Evolutionary conservation across 257 asterid genomes (phyloP), one percentile per base, ranked within the genome.

Genomic region (Echites panduratus): DNA sequence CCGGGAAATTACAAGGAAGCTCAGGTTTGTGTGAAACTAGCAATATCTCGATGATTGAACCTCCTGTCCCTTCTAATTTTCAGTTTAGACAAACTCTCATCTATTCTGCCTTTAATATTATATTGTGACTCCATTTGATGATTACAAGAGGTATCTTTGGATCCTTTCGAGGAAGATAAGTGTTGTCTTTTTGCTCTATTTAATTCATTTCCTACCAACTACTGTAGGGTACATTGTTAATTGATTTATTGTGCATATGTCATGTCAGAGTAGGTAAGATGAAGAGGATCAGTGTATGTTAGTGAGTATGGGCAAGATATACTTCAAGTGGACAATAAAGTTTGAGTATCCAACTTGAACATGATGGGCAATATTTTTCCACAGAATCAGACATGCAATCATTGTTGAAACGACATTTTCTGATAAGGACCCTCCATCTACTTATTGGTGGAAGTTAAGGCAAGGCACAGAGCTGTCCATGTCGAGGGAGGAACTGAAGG

Each of bases 1-100:
- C 68, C 76, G 52, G 80, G 81, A 79, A 81, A 66, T 59, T 78
- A 47, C 84, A 57, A 75, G 78, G 84, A 80, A 79, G 78, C 77
- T 70, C 77, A 78, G 81, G 85, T 76, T 44, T 68, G 80, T 22
- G 29, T 62, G 20, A 27, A 50, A 43, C 57, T 76, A 45, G 67
- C 71, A 73, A 7, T 38, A 68, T 58, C 10, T 29, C 54, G 2
- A 7, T 76, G 7, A 9, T 26, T 35, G 16, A 22, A 73, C 62
- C 66, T 26, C 62, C 66, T 26, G 50, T 47, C 27, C 45, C 45
- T 65, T 72, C 20, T 68, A 44, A 56, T n/a, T 70, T 32, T 71
- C 16, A 61, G 1, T 32, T 13, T 61, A 7, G 41, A 1, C 16
- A 29, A 29, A 40, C 66, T 1, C 38, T 32, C 38, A 32, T 3